Evolutionary conservation across 306 rosid genomes (phyloP), one percentile per base, ranked within the genome.

Genomic region (Lathyrus oleraceus): DNA sequence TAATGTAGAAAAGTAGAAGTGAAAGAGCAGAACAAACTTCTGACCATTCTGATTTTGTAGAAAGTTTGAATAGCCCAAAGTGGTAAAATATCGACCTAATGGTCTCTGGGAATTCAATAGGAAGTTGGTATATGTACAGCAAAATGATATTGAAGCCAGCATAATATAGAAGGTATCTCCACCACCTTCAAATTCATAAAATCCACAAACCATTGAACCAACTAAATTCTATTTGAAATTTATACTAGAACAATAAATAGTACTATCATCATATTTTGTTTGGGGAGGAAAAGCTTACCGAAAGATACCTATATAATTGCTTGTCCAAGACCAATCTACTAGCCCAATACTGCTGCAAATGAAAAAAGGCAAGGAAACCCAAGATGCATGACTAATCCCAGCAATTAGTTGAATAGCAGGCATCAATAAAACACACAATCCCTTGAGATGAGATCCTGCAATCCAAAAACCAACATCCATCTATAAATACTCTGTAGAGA

Each of bases 361-460:
- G 81, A 93, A 90, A 85, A 87, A 93, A 61, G 98, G 98, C 32
- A 93, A 85, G 40, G 97, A 85, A 81, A 84, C 83, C 97, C 96
- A 93, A 19, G 96, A 85, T 28, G 93, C 96, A 84, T 79, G 86
- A 83, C 97, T 90, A 73, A 93, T 93, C 74, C 98, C 98, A 58
- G 81, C 94, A 67, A 84, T 81, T 77, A 93, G 81, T 74, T 90
- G 98, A 72, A 93, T 69, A 58, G 83, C 88, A 74, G 97, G 98
- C 80, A 93, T 84, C 84, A 93, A 71, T 75, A 90, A 81, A 85
- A 83, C 85, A 87, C 94, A 88, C 38, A 65, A 4, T 36, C 81
- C 87, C 84, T 86, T 78, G 62, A 93, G 81, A 84, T 81, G 90
- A 87, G 87, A 88, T 73, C 96, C 98, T 89, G 57, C 78, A 73